Percentiles rank a stretch among this genome's conserved stretches.
Evolutionary conservation across 2,329 filamentous ascomycete genomes (phyloP).

Genomic region (Xylaria multiplex): DNA sequence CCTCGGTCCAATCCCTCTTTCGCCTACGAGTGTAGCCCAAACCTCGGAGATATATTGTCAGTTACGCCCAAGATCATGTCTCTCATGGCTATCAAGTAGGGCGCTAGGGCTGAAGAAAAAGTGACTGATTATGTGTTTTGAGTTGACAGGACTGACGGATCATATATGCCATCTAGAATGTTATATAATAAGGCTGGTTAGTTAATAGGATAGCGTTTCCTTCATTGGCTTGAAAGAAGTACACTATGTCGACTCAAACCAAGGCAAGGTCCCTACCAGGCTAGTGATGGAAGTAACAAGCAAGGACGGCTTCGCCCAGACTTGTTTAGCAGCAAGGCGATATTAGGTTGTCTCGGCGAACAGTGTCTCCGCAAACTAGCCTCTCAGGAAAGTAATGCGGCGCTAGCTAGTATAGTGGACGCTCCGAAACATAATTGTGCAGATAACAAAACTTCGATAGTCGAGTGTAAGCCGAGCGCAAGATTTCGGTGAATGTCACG

Average conservation of each 20-base stretch:
- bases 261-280: background rate
- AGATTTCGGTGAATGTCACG: slow-evolving; percentile 33
- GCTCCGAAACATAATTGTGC: slow-evolving; percentile 8
- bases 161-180: slow-evolving; percentile 40
- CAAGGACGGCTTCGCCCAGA: slow-evolving; percentile 7
- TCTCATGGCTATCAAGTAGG: slow-evolving; percentile 24
- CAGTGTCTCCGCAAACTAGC: background rate
- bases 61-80: slow-evolving; percentile 26
- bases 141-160: slow-evolving; percentile 40
- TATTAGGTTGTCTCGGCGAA: slow-evolving; percentile 4
- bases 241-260: background rate
- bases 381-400: slow-evolving; percentile 13
- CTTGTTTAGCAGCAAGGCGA: background rate
- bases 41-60: slow-evolving; percentile 32
- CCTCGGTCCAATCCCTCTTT: background rate
- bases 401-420: background rate
- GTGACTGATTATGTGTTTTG: slow-evolving; percentile 28
- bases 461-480: slow-evolving; percentile 12
- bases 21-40: background rate
- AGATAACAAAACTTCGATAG: slow-evolving; percentile 7
- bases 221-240: background rate
- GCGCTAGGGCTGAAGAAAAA: slow-evolving; percentile 40
- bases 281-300: background rate
- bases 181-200: slow-evolving; percentile 43
- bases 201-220: slow-evolving; percentile 2